Base-by-base conservation (phyloP, 75 land plant genomes). In the Sequoia sempervirens region DNA sequence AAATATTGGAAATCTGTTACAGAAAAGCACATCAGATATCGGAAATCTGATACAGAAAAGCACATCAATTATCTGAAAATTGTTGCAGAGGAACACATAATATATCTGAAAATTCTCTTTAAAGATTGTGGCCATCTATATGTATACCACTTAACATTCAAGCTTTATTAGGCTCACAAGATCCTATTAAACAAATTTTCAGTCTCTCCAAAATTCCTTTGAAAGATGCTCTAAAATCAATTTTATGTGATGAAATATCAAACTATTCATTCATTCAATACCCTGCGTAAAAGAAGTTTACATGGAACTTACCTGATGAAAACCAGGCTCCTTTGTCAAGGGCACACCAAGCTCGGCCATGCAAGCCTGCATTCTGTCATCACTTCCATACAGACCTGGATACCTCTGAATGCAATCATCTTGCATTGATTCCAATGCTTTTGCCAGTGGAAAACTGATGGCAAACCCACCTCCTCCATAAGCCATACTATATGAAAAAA, bases 391-490 rank as follows among this genome's bases (percentile, higher is more conserved):
- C 43, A 95, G 76, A 36, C 84, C 87, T 0, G 97, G 97, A 79
- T 92, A 93, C 56, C 95, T 81, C 81, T 87, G 87, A n/a, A 93
- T 86, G 81, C 95, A 93, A 37, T 85, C 50, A 68, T 94, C 96
- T 83, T 94, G 96, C 90, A 91, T 93, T 37, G 72, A 53, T 26
- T 81, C 84, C 17, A 94, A 87, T 5, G 88, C 90, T 46, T 58
- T 83, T 30, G 96, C 95, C 53, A 94, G 75, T 13, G 93, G 88
- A 68, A 85, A 86, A 81, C 95, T 93, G 53, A 93, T 90, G 64
- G 95, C 95, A 86, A 94, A 93, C 8, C 96, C 94, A 3, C 96
- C 96, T 32, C 96, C 96, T 76, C 96, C 96, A 84, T 87, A 94
- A 15, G 95, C 96, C 96, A 94, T 94, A 26, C 83, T 83, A 74